Conservation (phyloP, 2,329 filamentous ascomycete species). For the Aspergillus amoenus region DNA sequence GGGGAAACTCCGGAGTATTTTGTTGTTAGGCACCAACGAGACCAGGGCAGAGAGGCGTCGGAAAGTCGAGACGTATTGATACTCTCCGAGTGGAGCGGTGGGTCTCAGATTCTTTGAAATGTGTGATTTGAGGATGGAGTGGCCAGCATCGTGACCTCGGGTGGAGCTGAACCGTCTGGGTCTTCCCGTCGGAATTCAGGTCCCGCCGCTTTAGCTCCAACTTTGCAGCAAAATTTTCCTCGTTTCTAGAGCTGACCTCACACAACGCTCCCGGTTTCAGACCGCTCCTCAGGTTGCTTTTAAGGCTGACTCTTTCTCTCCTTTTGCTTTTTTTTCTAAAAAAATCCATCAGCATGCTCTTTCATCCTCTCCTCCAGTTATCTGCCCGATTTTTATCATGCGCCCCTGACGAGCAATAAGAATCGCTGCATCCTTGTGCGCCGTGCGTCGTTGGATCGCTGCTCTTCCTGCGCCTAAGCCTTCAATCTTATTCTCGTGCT, state of each 20-base stretch:
- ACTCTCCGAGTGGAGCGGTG: not conserved
- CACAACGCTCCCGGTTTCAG: not conserved
- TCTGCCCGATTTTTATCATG: constrained; percentile 21
- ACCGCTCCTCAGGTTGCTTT: constrained; percentile 8
- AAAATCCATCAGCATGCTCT: constrained; percentile 10
- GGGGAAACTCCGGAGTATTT: not conserved
- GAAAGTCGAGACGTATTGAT: too few relatives aligned
- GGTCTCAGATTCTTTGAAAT: too few relatives aligned
- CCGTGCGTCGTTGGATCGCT: constrained; percentile 14
- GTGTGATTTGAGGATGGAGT: not conserved
- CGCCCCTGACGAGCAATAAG: constrained; percentile 19
- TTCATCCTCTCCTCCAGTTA: constrained; percentile 20
- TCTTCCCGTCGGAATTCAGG: not conserved
- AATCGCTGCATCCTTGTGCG: constrained; percentile 14
- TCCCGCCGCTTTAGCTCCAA: constrained; percentile 8
- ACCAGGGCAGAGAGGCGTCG: not conserved
- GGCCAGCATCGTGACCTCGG: not conserved
- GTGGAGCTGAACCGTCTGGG: not conserved
- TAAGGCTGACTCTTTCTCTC: constrained; percentile 6
- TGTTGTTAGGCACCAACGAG: not conserved
- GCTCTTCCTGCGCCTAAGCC: constrained; percentile 6
- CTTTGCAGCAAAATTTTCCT: constrained; percentile 14
- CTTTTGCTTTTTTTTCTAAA: constrained; percentile 3
- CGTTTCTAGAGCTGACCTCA: constrained; percentile 16
- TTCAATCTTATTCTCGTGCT: constrained; percentile 5